Base-by-base conservation (phyloP, 2,329 filamentous ascomycete genomes). In the Aspergillus vadensis region DNA sequence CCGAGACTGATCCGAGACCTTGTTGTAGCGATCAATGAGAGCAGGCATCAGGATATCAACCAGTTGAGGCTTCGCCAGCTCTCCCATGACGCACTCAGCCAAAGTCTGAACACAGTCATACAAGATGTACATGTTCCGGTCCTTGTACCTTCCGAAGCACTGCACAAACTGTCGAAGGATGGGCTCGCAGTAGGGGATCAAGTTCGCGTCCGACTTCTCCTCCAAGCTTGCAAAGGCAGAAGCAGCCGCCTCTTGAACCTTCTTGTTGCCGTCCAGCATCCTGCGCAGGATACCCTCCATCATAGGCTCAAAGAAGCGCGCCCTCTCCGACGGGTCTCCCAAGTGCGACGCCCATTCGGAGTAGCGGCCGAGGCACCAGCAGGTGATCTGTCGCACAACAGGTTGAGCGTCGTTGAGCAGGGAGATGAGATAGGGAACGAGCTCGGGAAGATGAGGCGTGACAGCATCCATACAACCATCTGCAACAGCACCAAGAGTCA, bases 51-150 rank as follows among this genome's bases (percentile, higher is more conserved):
- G 83, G 67, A 92, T 84, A 64, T 90, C 85, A 43, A 93, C 88
- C n/a, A 97, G 85, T 55, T 93, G 86, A 6, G 90, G 90, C 63
- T 87, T 84, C n/a, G 92, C 90, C 65, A 99, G 82, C 36, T 90
- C 87, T 6, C 89, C 87, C 10, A 92, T 92, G 57, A 98, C 90
- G 71, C 92, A 90, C 76, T 99, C 95, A 3, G 95, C 95, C 59
- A 99, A 82, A 0, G 95, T 99, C 79, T 99, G 95, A 36, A 99
- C 91, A 76, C 95, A 98, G 79, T 99, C 95, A 80, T 99, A 99
- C 36, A 99, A 86, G 57, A 98, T 96, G 80, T 96, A 97, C 87
- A 98, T 97, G 80, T 99, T 99, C 71, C 92, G 89, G 77, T 98
- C 94, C 83, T 99, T 98, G 86, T 98, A 99, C 77, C 91, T 92